These are phyloP conservation scores for Pythium phragmitis DNA, from an alignment of 352 stramenopile genomes.

Conservation along the genomic window DNA sequence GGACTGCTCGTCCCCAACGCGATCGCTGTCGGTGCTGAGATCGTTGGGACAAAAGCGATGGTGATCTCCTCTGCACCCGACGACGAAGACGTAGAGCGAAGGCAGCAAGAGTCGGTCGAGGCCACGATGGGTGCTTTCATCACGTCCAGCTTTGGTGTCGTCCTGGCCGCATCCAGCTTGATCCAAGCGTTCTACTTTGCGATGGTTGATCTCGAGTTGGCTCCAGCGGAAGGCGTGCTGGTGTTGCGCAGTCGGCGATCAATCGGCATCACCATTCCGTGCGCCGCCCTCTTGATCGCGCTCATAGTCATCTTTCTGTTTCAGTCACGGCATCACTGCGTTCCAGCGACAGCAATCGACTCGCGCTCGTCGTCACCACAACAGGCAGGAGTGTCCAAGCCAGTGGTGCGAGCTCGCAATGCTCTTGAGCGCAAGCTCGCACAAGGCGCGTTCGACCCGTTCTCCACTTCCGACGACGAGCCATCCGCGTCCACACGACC, in stretches of 20 bases:
- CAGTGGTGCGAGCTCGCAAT: neutral
- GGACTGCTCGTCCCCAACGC: slow-evolving; percentile 50
- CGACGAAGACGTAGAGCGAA: neutral
- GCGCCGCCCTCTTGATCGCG: slow-evolving; percentile 30
- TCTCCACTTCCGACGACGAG: neutral
- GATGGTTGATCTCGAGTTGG: slow-evolving; percentile 32
- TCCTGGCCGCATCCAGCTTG: slow-evolving; percentile 38
- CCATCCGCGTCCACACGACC: neutral
- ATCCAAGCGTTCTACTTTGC: slow-evolving; percentile 65
- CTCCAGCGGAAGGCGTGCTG: slow-evolving; percentile 2
- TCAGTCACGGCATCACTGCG: slow-evolving; percentile 37
- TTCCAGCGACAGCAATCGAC: neutral
- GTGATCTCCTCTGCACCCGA: neutral
- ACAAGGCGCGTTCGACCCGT: slow-evolving; percentile 19
- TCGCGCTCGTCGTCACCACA: neutral
- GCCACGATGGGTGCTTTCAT: slow-evolving; percentile 26
- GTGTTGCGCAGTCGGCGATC: slow-evolving; percentile 30
- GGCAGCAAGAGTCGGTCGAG: slow-evolving; percentile 15
- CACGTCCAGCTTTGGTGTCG: slow-evolving; percentile 47
- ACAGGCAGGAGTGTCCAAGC: neutral
- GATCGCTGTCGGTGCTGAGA: slow-evolving; percentile 46
- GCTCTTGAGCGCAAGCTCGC: slow-evolving; percentile 42
- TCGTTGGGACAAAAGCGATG: slow-evolving; percentile 20
- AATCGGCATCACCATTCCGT: slow-evolving; percentile 37
- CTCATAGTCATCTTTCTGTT: slow-evolving; percentile 46